A percentile compares a stretch with the other conserved stretches of the same genome.
Evolutionary conservation across 2,329 filamentous ascomycete genomes (phyloP).

Genomic region (Colletotrichum brevisporum): DNA sequence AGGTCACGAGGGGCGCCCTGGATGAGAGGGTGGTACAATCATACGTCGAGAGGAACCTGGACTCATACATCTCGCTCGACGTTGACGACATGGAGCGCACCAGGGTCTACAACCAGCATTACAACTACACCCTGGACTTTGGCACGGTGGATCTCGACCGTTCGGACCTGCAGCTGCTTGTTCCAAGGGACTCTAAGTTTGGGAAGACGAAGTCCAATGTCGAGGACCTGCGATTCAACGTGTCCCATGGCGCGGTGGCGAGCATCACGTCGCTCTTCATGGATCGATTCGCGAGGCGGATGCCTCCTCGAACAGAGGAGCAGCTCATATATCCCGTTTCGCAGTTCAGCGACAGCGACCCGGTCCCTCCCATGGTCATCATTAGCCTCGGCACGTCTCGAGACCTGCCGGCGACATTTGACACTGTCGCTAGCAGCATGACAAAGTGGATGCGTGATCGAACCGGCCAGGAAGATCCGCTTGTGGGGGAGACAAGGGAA

Average conservation of each 20-base stretch:
- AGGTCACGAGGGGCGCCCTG: neutral
- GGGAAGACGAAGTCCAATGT: no score
- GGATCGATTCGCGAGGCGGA: neutral
- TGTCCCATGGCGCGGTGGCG: neutral
- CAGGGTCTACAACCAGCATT: neutral
- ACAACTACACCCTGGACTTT: constrained; percentile 8
- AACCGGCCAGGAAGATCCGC: neutral
- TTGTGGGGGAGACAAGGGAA: neutral
- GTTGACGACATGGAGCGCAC: neutral
- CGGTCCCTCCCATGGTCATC: neutral
- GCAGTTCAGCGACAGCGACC: neutral
- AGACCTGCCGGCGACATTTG: neutral
- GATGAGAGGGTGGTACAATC: neutral
- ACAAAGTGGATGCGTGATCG: constrained; percentile 10
- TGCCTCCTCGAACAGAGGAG: neutral
- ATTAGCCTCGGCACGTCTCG: neutral
- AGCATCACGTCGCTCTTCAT: neutral
- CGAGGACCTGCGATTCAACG: constrained; percentile 5
- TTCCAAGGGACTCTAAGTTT: neutral
- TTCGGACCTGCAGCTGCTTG: constrained; percentile 8
- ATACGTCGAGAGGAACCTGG: neutral
- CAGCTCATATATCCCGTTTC: neutral
- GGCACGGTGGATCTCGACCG: neutral
- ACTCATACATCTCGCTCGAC: neutral
- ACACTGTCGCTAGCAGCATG: neutral